Evolutionary conservation across 176 grass and related monocot genomes (phyloP), one percentile per base, ranked within the genome.

Genomic region (Oryza nivara): DNA sequence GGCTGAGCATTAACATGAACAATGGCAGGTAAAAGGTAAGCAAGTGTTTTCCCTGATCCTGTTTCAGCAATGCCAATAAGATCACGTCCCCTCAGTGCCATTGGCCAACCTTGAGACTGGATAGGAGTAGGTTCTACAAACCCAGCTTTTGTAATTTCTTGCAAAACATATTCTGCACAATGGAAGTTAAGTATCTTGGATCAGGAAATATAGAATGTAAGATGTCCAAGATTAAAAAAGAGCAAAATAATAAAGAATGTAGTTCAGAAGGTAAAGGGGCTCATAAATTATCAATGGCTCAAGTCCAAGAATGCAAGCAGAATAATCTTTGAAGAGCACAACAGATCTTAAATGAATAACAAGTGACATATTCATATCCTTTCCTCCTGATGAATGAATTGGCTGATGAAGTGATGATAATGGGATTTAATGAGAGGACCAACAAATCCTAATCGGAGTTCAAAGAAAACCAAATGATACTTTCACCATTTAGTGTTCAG

Each of bases 61-160:
- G 96, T 99, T 88, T 99, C 96, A 70, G 93, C 95, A 86, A 99
- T 92, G 84, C 96, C 93, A 81, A 99, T 89, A 81, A 99, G 86
- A 87, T 96, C 26, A 26, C 26, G 93, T 3, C 96, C 96, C 86
- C 91, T 98, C 52, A 98, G 81, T 70, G 91, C 96, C 93, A 98
- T 99, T 52, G 96, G 96, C 96, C 96, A 99, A 54, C 96, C 96
- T 85, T 99, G 96, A 4, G 93, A 89, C 43, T 99, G 96, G 71
- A 99, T 99, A 72, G 96, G 91, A 75, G 96, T 99, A 45, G 93
- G 93, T 72, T 99, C 96, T 36, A 89, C 81, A 90, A 96, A 96
- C 16, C 96, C 95, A 82, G 95, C 92, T 87, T 86, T 97, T 81
- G 60, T 73, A 26, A 97, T 97, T 79, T 97, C 92, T 93, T 95